Conservation (phyloP, 1,284 basidiomycete species). For the Peniophora sp. region DNA sequence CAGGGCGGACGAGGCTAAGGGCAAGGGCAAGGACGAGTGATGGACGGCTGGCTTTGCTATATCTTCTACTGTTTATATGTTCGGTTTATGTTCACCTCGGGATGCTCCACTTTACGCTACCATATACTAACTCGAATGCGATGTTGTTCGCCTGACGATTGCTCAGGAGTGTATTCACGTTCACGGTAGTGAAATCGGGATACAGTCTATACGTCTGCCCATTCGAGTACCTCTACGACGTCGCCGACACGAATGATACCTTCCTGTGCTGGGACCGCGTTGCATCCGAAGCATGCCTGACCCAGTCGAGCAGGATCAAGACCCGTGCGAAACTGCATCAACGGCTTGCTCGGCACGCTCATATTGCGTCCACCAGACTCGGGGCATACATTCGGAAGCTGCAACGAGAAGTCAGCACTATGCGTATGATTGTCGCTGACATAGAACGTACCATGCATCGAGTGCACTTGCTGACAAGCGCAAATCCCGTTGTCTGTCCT, state of each 20-base stretch:
- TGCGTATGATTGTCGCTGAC: background rate
- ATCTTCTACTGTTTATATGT: background rate
- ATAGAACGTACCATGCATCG: constrained; percentile 55
- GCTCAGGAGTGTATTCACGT: background rate
- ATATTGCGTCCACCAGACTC: constrained; percentile 56
- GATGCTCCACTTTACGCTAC: too few species aligned
- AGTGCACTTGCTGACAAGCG: constrained; percentile 57
- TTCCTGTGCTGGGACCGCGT: constrained; percentile 39
- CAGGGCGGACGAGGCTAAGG: constrained; percentile 32
- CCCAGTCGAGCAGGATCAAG: constrained; percentile 37
- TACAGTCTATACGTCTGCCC: constrained; percentile 11
- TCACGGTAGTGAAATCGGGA: background rate
- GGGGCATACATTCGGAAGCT: constrained; percentile 70
- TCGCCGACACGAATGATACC: constrained; percentile 55
- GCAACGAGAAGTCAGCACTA: background rate
- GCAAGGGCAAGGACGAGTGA: constrained; percentile 18
- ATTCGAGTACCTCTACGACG: constrained; percentile 39
- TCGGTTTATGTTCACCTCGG: background rate
- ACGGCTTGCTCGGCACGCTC: constrained; percentile 65
- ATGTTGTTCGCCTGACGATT: background rate
- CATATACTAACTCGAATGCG: too few species aligned
- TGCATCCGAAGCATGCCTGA: constrained; percentile 57
- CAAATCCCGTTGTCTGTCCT: constrained; percentile 23
- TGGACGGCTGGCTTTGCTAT: background rate
- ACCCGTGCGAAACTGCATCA: constrained; percentile 60